phyloP scores from a whole-genome alignment of 1,284 basidiomycete genomes.

The Somion occarium region DNA sequence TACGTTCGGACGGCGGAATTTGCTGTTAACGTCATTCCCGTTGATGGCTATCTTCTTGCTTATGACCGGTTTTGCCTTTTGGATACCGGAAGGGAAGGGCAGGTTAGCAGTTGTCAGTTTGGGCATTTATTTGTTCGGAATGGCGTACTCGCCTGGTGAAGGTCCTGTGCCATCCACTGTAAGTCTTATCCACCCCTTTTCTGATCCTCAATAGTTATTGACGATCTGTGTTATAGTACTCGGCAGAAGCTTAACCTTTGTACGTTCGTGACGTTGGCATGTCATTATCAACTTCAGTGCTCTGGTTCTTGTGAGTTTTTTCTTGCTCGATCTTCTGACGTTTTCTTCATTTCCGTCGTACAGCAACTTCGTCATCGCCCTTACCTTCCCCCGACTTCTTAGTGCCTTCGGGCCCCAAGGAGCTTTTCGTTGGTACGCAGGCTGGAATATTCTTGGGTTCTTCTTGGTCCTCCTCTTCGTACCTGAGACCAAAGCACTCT shows the following conservation, averaged over 20 bases:
- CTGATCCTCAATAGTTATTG: too few species aligned
- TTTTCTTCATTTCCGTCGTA: background rate
- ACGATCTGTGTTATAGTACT: too few species aligned
- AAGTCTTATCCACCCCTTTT: too few species aligned
- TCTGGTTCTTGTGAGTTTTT: constrained; percentile 54
- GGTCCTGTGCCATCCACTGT: constrained; percentile 83
- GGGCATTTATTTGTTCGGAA: constrained; percentile 61
- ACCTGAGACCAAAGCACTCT: constrained; percentile 79
- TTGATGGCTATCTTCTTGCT: constrained; percentile 60
- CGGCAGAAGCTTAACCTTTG: constrained; percentile 72
- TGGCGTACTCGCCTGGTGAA: constrained; percentile 68
- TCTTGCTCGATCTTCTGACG: background rate
- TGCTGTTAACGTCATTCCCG: constrained; percentile 65
- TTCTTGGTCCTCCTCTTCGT: constrained; percentile 59
- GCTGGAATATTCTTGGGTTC: constrained; percentile 50
- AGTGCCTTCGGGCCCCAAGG: constrained; percentile 63
- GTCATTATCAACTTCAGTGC: constrained; percentile 58
- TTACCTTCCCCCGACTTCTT: constrained; percentile 69
- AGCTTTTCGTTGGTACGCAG: constrained; percentile 64
- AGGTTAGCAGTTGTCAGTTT: constrained; percentile 49
- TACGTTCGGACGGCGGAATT: constrained; percentile 66
- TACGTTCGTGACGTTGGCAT: constrained; percentile 72
- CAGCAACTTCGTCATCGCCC: constrained; percentile 59
- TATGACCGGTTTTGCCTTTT: constrained; percentile 57
- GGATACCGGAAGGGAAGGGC: constrained; percentile 35